phyloP scores from a whole-genome alignment of 1,139 yeast genomes.

The Yamadazyma siamensis region DNA sequence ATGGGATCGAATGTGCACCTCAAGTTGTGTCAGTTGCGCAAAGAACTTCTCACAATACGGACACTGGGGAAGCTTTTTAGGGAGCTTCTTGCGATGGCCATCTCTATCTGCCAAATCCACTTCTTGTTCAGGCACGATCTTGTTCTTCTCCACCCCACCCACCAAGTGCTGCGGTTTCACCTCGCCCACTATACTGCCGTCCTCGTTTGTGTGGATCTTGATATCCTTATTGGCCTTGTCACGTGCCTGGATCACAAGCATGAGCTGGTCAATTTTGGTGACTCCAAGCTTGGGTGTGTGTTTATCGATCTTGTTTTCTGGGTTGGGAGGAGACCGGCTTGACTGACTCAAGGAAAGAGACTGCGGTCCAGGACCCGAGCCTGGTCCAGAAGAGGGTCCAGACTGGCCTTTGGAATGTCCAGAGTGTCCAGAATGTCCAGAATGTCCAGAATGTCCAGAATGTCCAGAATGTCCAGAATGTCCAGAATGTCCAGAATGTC shows the following conservation, averaged over 20 bases:
- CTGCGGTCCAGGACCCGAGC: not conserved
- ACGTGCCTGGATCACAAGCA: constrained; percentile 87
- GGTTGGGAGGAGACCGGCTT: not conserved
- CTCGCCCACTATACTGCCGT: constrained; percentile 49
- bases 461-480: too few species aligned
- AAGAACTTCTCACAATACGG: constrained; percentile 66
- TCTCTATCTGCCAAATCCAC: constrained; percentile 20
- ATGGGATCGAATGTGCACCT: constrained; percentile 75
- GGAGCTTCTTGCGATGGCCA: constrained; percentile 17
- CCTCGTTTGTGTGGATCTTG: constrained; percentile 58
- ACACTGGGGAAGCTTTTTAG: constrained; percentile 54
- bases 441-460: too few species aligned
- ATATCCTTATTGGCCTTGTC: constrained; percentile 62
- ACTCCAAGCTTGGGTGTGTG: constrained; percentile 73
- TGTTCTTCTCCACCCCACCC: constrained; percentile 75
- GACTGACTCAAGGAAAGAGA: not conserved
- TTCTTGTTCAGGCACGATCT: constrained; percentile 18
- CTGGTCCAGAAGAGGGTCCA: constrained; percentile 1
- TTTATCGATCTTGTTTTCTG: too few species aligned
- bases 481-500: too few species aligned
- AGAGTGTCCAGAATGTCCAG: too few species aligned
- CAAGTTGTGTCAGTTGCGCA: constrained; percentile 74
- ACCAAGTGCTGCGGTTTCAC: constrained; percentile 48
- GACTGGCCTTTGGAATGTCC: constrained; percentile 6
- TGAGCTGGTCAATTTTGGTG: constrained; percentile 82